phyloP scores from a whole-genome alignment of 805 yeast genomes.

The Saturnispora gosingensis region DNA sequence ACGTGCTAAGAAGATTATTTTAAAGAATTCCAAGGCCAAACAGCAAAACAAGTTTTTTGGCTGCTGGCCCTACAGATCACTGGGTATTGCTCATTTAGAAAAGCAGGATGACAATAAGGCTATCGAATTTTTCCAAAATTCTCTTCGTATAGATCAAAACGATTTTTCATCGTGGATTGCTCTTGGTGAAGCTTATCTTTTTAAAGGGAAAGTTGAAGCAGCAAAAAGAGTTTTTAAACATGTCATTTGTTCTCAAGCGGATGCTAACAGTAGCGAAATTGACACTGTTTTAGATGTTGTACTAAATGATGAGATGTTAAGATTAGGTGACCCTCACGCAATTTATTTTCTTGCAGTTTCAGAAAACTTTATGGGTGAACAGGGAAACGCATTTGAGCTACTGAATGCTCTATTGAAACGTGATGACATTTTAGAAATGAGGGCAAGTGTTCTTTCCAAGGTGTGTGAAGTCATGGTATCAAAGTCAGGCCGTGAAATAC shows the following conservation, averaged over 20 bases:
- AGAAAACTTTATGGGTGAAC: constrained; percentile 55
- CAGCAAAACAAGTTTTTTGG: constrained; percentile 18
- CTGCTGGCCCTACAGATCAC: constrained; percentile 83
- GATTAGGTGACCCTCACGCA: constrained; percentile 43
- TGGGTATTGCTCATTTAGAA: constrained; percentile 73
- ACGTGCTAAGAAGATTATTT: constrained; percentile 37
- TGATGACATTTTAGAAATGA: constrained; percentile 27
- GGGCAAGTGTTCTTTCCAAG: constrained; percentile 38
- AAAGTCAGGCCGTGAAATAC: constrained; percentile 42
- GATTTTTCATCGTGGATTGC: constrained; percentile 89
- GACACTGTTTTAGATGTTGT: constrained; percentile 2
- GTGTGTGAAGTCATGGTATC: constrained; percentile 49
- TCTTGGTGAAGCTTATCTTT: constrained; percentile 88
- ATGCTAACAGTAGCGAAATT: neutral
- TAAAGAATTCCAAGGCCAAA: constrained; percentile 15
- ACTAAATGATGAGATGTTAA: constrained; percentile 10
- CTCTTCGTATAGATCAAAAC: constrained; percentile 54
- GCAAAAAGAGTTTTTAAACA: constrained; percentile 72
- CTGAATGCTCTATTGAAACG: constrained; percentile 33
- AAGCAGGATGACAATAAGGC: constrained; percentile 67
- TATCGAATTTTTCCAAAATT: constrained; percentile 80
- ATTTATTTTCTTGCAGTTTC: constrained; percentile 60
- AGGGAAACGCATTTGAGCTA: constrained; percentile 45
- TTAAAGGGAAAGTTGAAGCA: constrained; percentile 81
- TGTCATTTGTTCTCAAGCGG: constrained; percentile 41